A percentile compares a stretch with the other conserved stretches of the same genome.
Conservation (phyloP, 2,329 filamentous ascomycete species). For the Nigrospora sphaerica region DNA sequence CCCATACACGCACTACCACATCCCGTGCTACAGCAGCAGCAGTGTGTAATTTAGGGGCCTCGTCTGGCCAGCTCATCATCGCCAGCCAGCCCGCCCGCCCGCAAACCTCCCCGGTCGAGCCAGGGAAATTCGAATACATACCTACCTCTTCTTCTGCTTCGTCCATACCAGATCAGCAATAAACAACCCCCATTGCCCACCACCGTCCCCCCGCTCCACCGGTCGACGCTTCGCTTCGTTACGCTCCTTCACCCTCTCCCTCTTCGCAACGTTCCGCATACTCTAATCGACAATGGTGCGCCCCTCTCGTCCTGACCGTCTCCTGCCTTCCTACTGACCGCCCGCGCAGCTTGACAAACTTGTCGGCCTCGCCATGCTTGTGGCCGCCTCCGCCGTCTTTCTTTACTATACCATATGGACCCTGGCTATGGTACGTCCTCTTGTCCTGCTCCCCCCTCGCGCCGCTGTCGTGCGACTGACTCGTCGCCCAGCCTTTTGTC, state of each 20-base stretch:
- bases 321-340: too few species aligned
- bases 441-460: constrained; percentile 3
- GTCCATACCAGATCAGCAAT: too few species aligned
- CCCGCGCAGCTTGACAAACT: constrained; percentile 90
- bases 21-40: too few species aligned
- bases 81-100: constrained; percentile 4
- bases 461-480: too few species aligned
- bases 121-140: too few species aligned
- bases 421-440: constrained; percentile 73
- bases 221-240: too few species aligned
- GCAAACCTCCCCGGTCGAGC: too few species aligned
- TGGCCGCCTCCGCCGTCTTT: constrained; percentile 57
- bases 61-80: constrained; percentile 6
- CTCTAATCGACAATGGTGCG: constrained; percentile 13
- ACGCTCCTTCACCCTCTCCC: constrained; percentile 4
- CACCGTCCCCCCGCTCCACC: too few species aligned
- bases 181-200: too few species aligned
- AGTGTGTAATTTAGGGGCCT: neutral
- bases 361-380: constrained; percentile 60
- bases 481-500: constrained; percentile 73
- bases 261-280: constrained; percentile 8
- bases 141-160: too few species aligned
- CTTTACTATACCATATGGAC: constrained; percentile 98
- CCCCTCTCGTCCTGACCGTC: neutral
- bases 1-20: too few species aligned